Evolutionary conservation across 2,329 filamentous ascomycete species (phyloP), one percentile per base, ranked within the genome.

Genomic region (Sarocladium strictum): DNA sequence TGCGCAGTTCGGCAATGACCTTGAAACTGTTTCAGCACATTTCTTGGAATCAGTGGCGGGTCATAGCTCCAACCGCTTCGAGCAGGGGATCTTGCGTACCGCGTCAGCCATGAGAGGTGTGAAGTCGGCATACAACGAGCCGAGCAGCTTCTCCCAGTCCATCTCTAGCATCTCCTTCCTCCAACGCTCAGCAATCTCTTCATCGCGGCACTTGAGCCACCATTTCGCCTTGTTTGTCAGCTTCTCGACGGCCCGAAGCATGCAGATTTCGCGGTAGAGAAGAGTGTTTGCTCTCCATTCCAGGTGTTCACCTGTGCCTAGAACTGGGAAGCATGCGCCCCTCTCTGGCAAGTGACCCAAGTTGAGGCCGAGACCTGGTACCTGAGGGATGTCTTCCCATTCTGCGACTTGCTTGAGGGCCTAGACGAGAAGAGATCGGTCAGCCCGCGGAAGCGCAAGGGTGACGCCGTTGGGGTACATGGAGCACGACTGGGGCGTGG

Each of bases 151-250:
- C 15, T 4, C 27, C 68, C 69, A 72, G 32, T 66, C 57, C 55
- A 70, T 61, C 14, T 54, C 56, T 1, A 69, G 40, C 1, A 59
- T 61, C 54, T 70, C 66, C 10, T 58, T 57, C 29, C 58, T 63
- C 68, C 67, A 70, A 21, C 59, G 65, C 1, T 56, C 55, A 2
- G 55, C 35, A 41, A 69, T 64, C 0, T 62, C 56, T 0, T 58
- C 29, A 19, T 68, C 60, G 1, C 56, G 56, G 15, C 68, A 62
- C 47, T 69, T 69, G 53, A 37, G 54, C 67, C 66, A 69, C 67
- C 67, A 70, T 9, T 68, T 62, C 14, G 65, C 61, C 55, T 68
- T 69, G 53, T 70, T 65, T 38, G 66, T 69, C 27, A 70, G 54
- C 23, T 66, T 63, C 32, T 69, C 65, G 0, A 70, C 59, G 11